Percentiles rank a stretch among this genome's conserved stretches.
Conservation (phyloP, 768 basidiomycete genomes). For the Termitomyces sp. region DNA sequence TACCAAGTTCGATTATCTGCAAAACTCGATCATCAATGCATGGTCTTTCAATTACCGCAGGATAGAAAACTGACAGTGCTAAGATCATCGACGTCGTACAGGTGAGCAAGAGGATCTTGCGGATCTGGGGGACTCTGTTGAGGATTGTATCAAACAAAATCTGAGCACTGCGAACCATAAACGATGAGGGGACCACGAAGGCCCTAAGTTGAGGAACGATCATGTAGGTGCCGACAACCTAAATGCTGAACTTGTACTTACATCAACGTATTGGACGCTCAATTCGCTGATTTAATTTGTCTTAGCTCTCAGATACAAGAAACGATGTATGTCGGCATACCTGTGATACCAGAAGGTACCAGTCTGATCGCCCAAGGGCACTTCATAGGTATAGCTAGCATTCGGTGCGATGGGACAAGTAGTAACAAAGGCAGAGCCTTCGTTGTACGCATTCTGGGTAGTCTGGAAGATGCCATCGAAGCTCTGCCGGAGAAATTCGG, state of each 20-base stretch:
- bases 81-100: conserved; percentile 13
- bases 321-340: not conserved
- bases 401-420: conserved; percentile 36
- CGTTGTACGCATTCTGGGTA: conserved; percentile 18
- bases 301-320: not conserved
- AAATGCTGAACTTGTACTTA: conserved; percentile 6
- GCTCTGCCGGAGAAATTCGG: conserved; percentile 8
- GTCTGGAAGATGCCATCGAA: conserved; percentile 23
- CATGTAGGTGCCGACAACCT: not conserved
- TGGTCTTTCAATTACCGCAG: not conserved
- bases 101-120: conserved; percentile 5
- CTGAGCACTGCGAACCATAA: conserved; percentile 18
- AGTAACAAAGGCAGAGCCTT: conserved; percentile 36
- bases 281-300: conserved; percentile 12
- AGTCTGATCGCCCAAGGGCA: conserved; percentile 28
- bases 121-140: conserved; percentile 2
- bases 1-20: conserved; percentile 15
- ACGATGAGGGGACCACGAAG: conserved; percentile 28
- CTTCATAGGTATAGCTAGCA: conserved; percentile 29
- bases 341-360: conserved; percentile 39
- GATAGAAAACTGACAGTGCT: conserved; percentile 5
- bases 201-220: conserved; percentile 13
- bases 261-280: conserved; percentile 24
- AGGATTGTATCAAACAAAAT: not conserved
- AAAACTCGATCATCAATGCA: not conserved